A percentile compares a stretch with the other conserved stretches of the same genome.
phyloP scores from a whole-genome alignment of 257 asterid species.

The Penstemon newberryi region DNA sequence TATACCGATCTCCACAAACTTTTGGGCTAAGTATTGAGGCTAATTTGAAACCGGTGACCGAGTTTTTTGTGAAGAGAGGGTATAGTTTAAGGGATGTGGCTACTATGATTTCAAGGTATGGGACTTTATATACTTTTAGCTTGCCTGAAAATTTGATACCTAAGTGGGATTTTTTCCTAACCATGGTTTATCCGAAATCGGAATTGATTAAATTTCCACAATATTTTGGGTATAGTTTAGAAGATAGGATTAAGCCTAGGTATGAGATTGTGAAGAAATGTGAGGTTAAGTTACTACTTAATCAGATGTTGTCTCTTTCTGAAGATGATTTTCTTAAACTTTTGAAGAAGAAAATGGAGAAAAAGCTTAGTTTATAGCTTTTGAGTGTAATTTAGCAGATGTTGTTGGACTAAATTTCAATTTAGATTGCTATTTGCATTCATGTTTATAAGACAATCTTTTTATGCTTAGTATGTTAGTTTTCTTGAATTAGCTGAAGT shows the following conservation, averaged over 20 bases:
- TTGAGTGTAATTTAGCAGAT: slow-evolving; percentile 21
- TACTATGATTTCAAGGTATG: slow-evolving; percentile 72
- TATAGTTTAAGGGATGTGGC: slow-evolving; percentile 58
- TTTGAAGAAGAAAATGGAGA: slow-evolving; percentile 62
- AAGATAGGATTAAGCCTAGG: slow-evolving; percentile 83
- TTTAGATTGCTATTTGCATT: background rate
- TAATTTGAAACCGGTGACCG: slow-evolving; percentile 78
- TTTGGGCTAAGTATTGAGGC: slow-evolving; percentile 89
- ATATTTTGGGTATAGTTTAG: slow-evolving; percentile 85
- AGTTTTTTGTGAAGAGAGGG: slow-evolving; percentile 69
- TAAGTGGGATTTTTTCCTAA: slow-evolving; percentile 80
- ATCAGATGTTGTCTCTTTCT: slow-evolving; percentile 76
- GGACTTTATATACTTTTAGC: slow-evolving; percentile 83
- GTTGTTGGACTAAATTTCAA: background rate
- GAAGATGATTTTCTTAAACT: slow-evolving; percentile 55
- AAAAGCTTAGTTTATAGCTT: slow-evolving; percentile 30
- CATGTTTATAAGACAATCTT: background rate
- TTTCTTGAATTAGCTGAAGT: background rate
- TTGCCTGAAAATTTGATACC: slow-evolving; percentile 62
- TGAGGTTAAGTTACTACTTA: slow-evolving; percentile 62
- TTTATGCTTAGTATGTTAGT: background rate
- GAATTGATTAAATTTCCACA: slow-evolving; percentile 87
- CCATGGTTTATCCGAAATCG: slow-evolving; percentile 65
- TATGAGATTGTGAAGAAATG: slow-evolving; percentile 53
- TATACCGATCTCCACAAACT: slow-evolving; percentile 83